phyloP scores from a whole-genome alignment of 2,329 filamentous ascomycete genomes.

The Ceratocystis albifundus region DNA sequence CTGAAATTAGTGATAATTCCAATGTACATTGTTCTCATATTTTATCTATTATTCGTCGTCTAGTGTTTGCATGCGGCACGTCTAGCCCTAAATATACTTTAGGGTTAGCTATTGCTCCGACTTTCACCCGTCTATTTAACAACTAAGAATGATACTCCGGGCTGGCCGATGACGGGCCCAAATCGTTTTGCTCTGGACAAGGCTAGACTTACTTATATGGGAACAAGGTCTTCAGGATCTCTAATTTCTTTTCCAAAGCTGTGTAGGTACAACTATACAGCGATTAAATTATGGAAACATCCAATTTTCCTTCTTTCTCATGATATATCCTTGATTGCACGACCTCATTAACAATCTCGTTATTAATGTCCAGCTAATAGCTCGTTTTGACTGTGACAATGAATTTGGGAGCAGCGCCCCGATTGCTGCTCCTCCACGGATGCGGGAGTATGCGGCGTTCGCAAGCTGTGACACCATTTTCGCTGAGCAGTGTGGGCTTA shows the following conservation, averaged over 20 bases:
- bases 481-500: not conserved
- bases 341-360: not conserved
- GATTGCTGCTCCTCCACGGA: slow-evolving; percentile 36
- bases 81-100: not conserved
- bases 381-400: slow-evolving; percentile 31
- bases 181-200: not conserved
- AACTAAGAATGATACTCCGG: not conserved
- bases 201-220: not conserved
- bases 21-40: not conserved
- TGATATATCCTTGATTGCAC: not conserved
- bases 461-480: not conserved
- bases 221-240: not conserved
- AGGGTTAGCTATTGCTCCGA: not conserved
- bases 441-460: slow-evolving; percentile 14
- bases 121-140: not conserved
- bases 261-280: not conserved
- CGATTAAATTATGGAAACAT: no score
- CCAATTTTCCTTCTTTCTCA: slow-evolving; percentile 1
- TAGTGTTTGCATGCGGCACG: no score
- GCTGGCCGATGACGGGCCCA: slow-evolving; percentile 3
- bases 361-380: slow-evolving; percentile 14
- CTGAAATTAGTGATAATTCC: not conserved
- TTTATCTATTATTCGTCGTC: no score
- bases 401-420: slow-evolving; percentile 41
- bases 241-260: not conserved